These are phyloP conservation scores for Mycena rebaudengoi DNA, from an alignment of 768 basidiomycete genomes.

Conservation along the genomic window DNA sequence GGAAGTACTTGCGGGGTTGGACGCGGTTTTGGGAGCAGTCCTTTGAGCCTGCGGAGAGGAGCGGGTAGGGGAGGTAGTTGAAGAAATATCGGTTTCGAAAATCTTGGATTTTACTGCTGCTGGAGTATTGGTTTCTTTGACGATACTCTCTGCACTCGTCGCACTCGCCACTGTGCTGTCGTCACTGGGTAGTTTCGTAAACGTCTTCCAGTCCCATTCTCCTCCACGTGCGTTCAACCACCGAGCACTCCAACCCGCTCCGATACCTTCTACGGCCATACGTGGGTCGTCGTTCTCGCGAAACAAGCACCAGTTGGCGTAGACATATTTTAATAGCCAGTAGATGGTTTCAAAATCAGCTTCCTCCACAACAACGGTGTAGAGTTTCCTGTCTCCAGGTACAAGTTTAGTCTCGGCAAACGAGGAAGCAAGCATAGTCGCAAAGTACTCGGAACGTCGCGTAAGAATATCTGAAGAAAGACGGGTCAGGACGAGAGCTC, in stretches of 20 bases:
- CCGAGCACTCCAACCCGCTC: constrained; percentile 70
- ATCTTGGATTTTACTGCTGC: constrained; percentile 41
- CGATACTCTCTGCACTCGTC: constrained; percentile 59
- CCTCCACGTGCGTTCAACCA: constrained; percentile 58
- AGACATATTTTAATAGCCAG: constrained; percentile 81
- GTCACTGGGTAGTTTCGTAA: constrained; percentile 52
- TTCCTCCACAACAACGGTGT: constrained; percentile 78
- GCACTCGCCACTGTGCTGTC: constrained; percentile 50
- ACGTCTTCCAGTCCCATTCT: constrained; percentile 80
- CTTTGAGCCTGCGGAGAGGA: constrained; percentile 29
- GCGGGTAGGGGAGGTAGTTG: constrained; percentile 29
- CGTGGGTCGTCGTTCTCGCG: constrained; percentile 74
- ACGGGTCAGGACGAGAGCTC: no score
- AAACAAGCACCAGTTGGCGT: constrained; percentile 79
- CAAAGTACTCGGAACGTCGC: constrained; percentile 81
- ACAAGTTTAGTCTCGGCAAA: constrained; percentile 65
- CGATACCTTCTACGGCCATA: constrained; percentile 70
- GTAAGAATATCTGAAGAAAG: constrained; percentile 59
- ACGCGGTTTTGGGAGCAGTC: constrained; percentile 34
- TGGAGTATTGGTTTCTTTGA: constrained; percentile 39
- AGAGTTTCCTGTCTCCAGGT: constrained; percentile 62
- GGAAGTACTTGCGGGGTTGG: constrained; percentile 31
- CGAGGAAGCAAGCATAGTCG: constrained; percentile 74
- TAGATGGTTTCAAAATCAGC: constrained; percentile 82
- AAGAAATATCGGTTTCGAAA: constrained; percentile 29